These are phyloP conservation scores for Triticum urartu DNA, from an alignment of 176 grass and related monocot species.

Conservation along the genomic window DNA sequence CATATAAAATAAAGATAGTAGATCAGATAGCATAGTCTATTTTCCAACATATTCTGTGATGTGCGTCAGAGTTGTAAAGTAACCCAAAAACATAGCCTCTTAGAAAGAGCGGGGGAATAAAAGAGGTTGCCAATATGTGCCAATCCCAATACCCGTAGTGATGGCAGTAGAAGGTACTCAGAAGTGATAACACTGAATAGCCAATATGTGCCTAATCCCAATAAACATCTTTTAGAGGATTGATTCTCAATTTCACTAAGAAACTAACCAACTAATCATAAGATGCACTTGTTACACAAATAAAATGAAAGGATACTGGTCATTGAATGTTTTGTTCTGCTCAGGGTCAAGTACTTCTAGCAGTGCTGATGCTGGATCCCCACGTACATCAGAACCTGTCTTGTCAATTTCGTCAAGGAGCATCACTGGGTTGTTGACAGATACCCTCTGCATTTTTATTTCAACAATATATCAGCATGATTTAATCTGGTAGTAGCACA, in stretches of 20 bases:
- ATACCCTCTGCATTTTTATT: slow-evolving; percentile 72
- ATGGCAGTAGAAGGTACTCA: neutral
- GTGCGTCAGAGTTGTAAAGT: slow-evolving; percentile 11
- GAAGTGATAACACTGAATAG: neutral
- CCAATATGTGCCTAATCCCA: neutral
- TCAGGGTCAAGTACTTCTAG: slow-evolving; percentile 99
- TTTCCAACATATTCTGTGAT: neutral
- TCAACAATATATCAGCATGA: slow-evolving; percentile 20
- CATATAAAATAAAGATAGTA: slow-evolving; percentile 8
- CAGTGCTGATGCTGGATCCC: slow-evolving; percentile 95
- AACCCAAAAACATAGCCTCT: neutral
- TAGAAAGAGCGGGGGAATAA: neutral
- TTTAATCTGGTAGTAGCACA: neutral
- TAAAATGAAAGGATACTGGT: slow-evolving; percentile 88
- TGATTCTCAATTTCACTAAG: neutral
- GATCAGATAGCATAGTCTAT: neutral
- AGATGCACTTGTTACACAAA: neutral
- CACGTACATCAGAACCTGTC: slow-evolving; percentile 96
- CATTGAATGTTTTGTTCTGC: slow-evolving; percentile 92
- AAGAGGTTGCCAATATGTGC: slow-evolving; percentile 10
- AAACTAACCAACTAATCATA: slow-evolving; percentile 16
- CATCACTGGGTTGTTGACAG: slow-evolving; percentile 95
- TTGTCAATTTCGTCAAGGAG: slow-evolving; percentile 99
- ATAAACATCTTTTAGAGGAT: neutral
- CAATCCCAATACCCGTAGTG: neutral